Evolutionary conservation across 208 protist species (phyloP), one percentile per base, ranked within the genome.

Genomic region (Angomonas ambiguus): DNA sequence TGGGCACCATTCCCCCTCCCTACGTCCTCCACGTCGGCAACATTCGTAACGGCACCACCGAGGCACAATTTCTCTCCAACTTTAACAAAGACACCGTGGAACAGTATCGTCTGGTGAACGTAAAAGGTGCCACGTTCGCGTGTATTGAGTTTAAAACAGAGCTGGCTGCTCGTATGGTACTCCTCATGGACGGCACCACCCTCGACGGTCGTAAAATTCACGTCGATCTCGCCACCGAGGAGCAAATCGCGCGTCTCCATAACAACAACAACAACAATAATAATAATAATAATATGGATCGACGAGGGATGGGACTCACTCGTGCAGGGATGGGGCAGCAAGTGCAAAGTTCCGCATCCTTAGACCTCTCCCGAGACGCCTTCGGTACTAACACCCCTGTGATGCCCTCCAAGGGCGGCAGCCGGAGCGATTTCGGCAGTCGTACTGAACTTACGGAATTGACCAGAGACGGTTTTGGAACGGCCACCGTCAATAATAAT

Each of bases 21-120:
- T 94, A 72, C 53, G 86, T 92, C 2, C 82, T 84, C 10, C 82
- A 92, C 66, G 87, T 95, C 74, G 86, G 86, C 25, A 95, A 95
- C 71, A 77, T 95, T 25, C 89, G 82, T 67, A 91, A 91, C 68
- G 82, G 80, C 51, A 89, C 79, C 13, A 87, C 78, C 20, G 86
- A 91, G 48, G 88, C 90, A 49, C 76, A 84, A 25, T 91, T 92
- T 59, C 82, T 95, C 22, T 49, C 55, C n/a, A 61, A 85, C 51
- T 92, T 92, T 69, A 76, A 77, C 64, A 62, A 65, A 27, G 77
- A 87, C 53, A 71, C 69, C 42, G 76, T 94, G 41, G 76, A 56
- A 24, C n/a, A 24, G 49, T 25, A 8, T 25, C 79, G 82, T 51
- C 79, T 92, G 30, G 85, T 92, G 65, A 87, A 68, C 61, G 78